Evolutionary conservation across 257 asterid genomes (phyloP), one percentile per base, ranked within the genome.

Genomic region (Anisodus tanguticus): DNA sequence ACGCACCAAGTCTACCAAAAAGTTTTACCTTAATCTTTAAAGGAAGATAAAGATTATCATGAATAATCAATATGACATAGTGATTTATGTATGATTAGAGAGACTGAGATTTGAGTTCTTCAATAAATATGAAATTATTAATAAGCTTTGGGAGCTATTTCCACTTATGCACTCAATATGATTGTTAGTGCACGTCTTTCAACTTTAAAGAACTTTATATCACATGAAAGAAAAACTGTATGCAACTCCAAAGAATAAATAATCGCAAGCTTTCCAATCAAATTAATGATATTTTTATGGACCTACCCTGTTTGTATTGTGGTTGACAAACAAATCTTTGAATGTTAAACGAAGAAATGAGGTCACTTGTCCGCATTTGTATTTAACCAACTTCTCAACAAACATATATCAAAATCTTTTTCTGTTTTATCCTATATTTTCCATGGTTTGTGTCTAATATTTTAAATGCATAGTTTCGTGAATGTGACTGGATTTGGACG

Each of bases 401-500:
- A 47, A 22, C 26, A 22, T 22, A 47, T 45, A 47, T 47, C 39
- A 47, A 47, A 9, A 4, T 19, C 2, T 45, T 47, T 45, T 72
- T 19, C 9, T 45, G 6, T 19, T 72, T 5, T 16, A 10, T 74
- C 58, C 54, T 43, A 45, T n/a, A n/a, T 71, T n/a, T 45, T 43
- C 79, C 79, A 43, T 9, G 9, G 2, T 9, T n/a, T 45, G 8
- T 70, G 53, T 70, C 8, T 37, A 39, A 39, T 69, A 70, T 45
- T 70, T 70, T 19, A 45, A 26, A 19, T 72, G 11, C 80, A 72
- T 45, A 43, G 80, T 10, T 1, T 47, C 80, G 45, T 72, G 80
- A 72, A 19, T 45, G 59, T 45, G 59, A 72, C 80, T 72, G 41
- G 59, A 72, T n/a, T 47, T 47, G 57, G 80, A 72, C 54, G 16